phyloP scores from a whole-genome alignment of 148 eudicot genomes.

The Fagopyrum homotropicum region DNA sequence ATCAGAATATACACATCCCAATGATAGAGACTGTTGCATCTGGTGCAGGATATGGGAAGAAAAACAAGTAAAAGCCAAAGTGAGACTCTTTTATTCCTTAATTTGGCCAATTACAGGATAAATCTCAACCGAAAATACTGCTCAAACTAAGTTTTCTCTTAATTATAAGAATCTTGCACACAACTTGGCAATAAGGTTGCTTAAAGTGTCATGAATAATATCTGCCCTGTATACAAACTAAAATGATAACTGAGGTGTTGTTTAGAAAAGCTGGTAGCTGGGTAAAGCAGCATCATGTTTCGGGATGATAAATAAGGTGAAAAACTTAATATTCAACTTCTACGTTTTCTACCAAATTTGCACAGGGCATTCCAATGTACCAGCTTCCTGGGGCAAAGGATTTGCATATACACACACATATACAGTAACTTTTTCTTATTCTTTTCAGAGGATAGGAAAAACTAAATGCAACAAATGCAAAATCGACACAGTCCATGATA shows the following conservation, averaged over 20 bases:
- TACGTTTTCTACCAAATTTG: not conserved
- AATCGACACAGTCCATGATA: not conserved
- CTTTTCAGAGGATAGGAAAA: not conserved
- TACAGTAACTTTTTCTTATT: not conserved
- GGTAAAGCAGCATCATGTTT: not conserved
- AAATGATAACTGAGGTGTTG: not conserved
- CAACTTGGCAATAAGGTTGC: not conserved
- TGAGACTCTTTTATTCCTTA: not conserved
- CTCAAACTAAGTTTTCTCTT: not conserved
- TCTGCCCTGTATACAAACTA: not conserved
- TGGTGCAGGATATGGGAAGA: not conserved
- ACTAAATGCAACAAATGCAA: not conserved
- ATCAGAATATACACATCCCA: too few species aligned
- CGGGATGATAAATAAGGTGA: not conserved
- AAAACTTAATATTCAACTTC: not conserved
- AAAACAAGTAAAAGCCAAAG: too few species aligned
- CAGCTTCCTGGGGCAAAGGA: not conserved
- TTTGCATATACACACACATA: not conserved
- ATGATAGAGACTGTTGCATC: not conserved
- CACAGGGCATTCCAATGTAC: not conserved
- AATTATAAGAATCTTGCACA: not conserved
- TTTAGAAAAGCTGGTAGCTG: not conserved
- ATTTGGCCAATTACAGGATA: not conserved
- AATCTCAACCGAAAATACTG: not conserved
- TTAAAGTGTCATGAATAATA: not conserved